phyloP scores from a whole-genome alignment of 208 protist genomes.

The Acanthamoeba sp. region DNA sequence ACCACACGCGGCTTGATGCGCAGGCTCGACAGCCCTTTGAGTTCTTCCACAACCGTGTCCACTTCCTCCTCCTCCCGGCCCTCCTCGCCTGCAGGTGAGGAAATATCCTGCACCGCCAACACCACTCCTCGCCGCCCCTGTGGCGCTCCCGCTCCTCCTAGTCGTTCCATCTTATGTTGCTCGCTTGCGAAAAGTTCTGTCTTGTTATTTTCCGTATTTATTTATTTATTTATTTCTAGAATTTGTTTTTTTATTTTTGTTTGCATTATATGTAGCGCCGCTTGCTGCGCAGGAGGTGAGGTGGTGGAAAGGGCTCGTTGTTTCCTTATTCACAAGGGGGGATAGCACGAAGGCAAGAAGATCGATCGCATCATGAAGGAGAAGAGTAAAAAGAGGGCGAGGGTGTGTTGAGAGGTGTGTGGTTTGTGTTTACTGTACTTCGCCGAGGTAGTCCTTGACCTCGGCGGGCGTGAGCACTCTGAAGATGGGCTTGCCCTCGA shows the following conservation, averaged over 20 bases:
- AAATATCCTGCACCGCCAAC: not conserved
- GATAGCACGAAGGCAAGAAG: not conserved
- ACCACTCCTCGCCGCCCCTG: not conserved
- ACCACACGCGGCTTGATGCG: slow-evolving; percentile 44
- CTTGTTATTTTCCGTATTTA: too few species aligned
- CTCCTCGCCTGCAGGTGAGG: not conserved
- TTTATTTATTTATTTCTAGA: too few species aligned
- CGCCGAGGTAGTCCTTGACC: slow-evolving; percentile 94
- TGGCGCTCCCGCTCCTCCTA: not conserved
- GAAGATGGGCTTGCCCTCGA: slow-evolving; percentile 83
- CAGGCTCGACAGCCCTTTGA: not conserved
- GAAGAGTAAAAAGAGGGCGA: not conserved
- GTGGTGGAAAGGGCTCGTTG: not conserved
- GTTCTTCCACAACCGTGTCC: slow-evolving; percentile 20
- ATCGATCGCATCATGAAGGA: not conserved
- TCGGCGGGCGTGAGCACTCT: slow-evolving; percentile 89
- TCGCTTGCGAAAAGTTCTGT: not conserved
- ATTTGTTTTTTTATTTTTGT: too few species aligned
- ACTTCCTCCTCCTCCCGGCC: not conserved
- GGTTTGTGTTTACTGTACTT: slow-evolving; percentile 73
- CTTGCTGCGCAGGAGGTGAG: too few species aligned
- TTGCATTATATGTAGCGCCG: too few species aligned
- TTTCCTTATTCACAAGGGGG: not conserved
- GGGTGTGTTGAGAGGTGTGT: not conserved
- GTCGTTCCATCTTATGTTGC: not conserved